These are phyloP conservation scores for Botrytis medusae DNA, from an alignment of 2,329 filamentous ascomycete genomes.

Conservation along the genomic window DNA sequence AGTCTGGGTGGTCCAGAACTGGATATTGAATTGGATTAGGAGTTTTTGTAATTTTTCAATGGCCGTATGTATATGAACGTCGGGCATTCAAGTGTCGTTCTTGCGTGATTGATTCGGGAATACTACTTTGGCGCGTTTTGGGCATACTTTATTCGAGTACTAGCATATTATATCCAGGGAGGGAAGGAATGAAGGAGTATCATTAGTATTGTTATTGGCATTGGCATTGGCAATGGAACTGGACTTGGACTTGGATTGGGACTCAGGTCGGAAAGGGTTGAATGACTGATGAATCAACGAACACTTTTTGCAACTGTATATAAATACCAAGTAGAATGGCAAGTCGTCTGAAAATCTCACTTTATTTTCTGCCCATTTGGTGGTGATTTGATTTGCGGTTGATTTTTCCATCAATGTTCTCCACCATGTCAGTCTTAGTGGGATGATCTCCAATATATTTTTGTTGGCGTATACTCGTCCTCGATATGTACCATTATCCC, in stretches of 20 bases:
- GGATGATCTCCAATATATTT: not conserved
- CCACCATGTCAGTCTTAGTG: not conserved
- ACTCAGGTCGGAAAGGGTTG: not conserved
- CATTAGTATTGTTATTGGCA: not conserved
- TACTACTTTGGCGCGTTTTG: conserved; percentile 8
- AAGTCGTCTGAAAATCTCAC: not conserved
- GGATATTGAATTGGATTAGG: conserved; percentile 19
- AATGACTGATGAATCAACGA: conserved; percentile 12
- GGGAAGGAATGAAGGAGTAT: conserved; percentile 4
- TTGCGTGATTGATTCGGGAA: not conserved
- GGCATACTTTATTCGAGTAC: not conserved
- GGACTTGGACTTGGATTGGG: not conserved
- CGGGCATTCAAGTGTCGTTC: not conserved
- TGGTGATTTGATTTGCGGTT: not conserved
- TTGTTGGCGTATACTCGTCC: not conserved
- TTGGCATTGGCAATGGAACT: not conserved
- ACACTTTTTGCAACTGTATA: not conserved
- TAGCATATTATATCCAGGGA: conserved; percentile 18
- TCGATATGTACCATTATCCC: not conserved
- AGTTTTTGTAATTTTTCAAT: not conserved
- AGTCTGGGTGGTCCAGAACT: conserved; percentile 58
- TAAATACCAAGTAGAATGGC: not conserved
- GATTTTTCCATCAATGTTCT: too few species aligned
- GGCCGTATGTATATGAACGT: not conserved
- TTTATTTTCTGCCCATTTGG: not conserved